phyloP scores from a whole-genome alignment of 202 grass and related monocot species.

The Tripidium arundinaceum region DNA sequence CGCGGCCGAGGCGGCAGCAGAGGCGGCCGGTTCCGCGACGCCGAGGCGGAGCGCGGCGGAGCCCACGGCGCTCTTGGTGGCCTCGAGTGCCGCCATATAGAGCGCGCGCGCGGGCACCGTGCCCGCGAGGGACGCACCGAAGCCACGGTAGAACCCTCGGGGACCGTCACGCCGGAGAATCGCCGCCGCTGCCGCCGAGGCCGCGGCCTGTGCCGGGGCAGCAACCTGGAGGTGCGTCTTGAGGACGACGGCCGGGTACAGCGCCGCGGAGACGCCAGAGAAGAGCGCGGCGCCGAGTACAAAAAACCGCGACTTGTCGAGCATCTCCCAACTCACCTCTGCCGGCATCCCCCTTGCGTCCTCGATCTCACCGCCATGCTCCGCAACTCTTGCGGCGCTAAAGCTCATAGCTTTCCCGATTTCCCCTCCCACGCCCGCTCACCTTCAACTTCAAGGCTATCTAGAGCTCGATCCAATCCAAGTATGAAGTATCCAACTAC shows the following conservation, averaged over 20 bases:
- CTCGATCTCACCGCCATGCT: slow-evolving; percentile 1
- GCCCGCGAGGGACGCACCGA: slow-evolving; percentile 85
- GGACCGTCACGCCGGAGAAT: slow-evolving; percentile 75
- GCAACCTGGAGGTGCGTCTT: slow-evolving; percentile 96
- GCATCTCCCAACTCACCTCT: slow-evolving; percentile 99
- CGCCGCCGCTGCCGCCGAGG: slow-evolving; percentile 33
- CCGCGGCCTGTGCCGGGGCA: slow-evolving; percentile 44
- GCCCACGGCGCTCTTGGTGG: slow-evolving; percentile 86
- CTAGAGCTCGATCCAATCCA: slow-evolving; percentile 25
- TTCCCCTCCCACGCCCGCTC: slow-evolving; percentile 21
- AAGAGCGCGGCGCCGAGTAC: slow-evolving; percentile 80
- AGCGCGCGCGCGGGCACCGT: slow-evolving; percentile 91
- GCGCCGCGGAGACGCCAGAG: slow-evolving; percentile 77
- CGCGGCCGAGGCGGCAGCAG: slow-evolving; percentile 60
- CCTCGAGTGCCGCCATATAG: slow-evolving; percentile 95
- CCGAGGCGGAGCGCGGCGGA: slow-evolving; percentile 58
- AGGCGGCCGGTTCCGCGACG: slow-evolving; percentile 56
- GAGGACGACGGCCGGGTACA: slow-evolving; percentile 91
- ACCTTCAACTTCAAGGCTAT: neutral
- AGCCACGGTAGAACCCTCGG: slow-evolving; percentile 85
- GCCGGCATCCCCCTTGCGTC: slow-evolving; percentile 51
- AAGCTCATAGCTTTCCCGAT: slow-evolving; percentile 64
- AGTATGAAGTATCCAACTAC: neutral
- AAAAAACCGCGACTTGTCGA: slow-evolving; percentile 98
- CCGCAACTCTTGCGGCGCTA: slow-evolving; percentile 19